Percentiles rank a stretch among this genome's conserved stretches.
These are phyloP conservation scores for Chenopodium album DNA, from an alignment of 148 eudicot species.

Conservation along the genomic window DNA sequence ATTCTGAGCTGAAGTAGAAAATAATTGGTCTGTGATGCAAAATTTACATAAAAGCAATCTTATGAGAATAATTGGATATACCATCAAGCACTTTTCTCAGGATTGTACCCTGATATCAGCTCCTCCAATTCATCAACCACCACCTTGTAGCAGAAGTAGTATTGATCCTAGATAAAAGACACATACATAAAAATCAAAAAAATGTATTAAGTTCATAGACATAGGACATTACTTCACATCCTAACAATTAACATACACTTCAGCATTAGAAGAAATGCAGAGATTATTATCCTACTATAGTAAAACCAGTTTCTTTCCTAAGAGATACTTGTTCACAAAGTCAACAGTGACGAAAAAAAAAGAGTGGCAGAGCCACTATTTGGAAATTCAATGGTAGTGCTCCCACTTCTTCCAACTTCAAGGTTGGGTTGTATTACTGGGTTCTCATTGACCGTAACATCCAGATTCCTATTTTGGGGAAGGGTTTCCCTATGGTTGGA, in stretches of 20 bases:
- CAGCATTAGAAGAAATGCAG: neutral
- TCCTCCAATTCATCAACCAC: slow-evolving; percentile 76
- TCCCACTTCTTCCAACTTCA: too few relatives aligned
- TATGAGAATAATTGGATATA: slow-evolving; percentile 3
- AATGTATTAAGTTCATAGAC: neutral
- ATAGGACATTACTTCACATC: neutral
- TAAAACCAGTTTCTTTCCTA: neutral
- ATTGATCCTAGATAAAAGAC: slow-evolving; percentile 61
- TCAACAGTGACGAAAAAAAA: neutral
- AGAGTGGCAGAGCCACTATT: neutral
- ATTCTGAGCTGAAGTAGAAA: neutral
- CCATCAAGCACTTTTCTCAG: slow-evolving; percentile 30
- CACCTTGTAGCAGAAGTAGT: slow-evolving; percentile 63
- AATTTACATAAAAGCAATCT: neutral
- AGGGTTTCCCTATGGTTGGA: too few relatives aligned
- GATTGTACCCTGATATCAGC: slow-evolving; percentile 45
- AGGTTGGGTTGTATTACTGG: neutral
- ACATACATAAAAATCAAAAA: neutral
- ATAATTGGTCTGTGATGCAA: neutral
- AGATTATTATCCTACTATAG: neutral
- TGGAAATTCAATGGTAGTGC: neutral
- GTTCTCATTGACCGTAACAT: neutral
- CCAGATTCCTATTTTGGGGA: neutral
- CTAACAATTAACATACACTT: neutral
- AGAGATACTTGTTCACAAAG: neutral